Percentiles rank a stretch among this genome's conserved stretches.
Evolutionary conservation across 2,329 filamentous ascomycete species (phyloP).

Genomic region (Ascochyta pisi): DNA sequence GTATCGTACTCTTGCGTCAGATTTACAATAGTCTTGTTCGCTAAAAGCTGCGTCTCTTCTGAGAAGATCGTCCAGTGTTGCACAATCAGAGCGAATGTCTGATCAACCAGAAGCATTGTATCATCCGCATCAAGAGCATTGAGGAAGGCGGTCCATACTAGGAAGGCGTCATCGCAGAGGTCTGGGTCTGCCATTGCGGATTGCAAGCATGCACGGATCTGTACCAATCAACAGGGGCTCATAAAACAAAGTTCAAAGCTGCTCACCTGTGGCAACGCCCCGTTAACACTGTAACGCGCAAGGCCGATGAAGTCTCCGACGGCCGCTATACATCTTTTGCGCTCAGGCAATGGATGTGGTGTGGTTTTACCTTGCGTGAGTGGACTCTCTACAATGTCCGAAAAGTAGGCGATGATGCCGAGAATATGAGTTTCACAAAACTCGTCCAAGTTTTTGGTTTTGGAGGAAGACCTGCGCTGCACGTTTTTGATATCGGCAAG

Average conservation of each 20-base stretch:
- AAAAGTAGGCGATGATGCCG: slow-evolving; percentile 83
- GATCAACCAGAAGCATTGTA: slow-evolving; percentile 79
- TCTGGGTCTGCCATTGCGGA: slow-evolving; percentile 78
- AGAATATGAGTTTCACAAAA: slow-evolving; percentile 87
- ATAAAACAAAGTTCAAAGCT: not conserved
- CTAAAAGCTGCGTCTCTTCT: slow-evolving; percentile 63
- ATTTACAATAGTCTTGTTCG: slow-evolving; percentile 67
- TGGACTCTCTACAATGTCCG: slow-evolving; percentile 76
- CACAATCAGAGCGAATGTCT: slow-evolving; percentile 86
- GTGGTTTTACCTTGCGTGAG: slow-evolving; percentile 47
- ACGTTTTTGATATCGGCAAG: slow-evolving; percentile 58
- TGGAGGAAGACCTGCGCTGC: slow-evolving; percentile 53
- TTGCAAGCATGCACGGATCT: slow-evolving; percentile 92
- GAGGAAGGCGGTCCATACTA: slow-evolving; percentile 83
- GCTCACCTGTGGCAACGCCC: slow-evolving; percentile 82
- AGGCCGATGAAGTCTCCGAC: slow-evolving; percentile 87
- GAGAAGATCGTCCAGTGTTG: slow-evolving; percentile 79
- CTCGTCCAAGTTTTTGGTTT: slow-evolving; percentile 66
- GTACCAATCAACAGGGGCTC: slow-evolving; percentile 28
- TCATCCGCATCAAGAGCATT: slow-evolving; percentile 75
- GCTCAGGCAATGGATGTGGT: slow-evolving; percentile 68
- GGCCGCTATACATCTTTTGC: slow-evolving; percentile 77
- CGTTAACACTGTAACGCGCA: slow-evolving; percentile 74
- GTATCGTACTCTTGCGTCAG: slow-evolving; percentile 69
- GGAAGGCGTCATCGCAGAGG: slow-evolving; percentile 80